These are phyloP conservation scores for Arthrobotrys pseudoclavata DNA, from an alignment of 2,329 filamentous ascomycete genomes.

Conservation along the genomic window DNA sequence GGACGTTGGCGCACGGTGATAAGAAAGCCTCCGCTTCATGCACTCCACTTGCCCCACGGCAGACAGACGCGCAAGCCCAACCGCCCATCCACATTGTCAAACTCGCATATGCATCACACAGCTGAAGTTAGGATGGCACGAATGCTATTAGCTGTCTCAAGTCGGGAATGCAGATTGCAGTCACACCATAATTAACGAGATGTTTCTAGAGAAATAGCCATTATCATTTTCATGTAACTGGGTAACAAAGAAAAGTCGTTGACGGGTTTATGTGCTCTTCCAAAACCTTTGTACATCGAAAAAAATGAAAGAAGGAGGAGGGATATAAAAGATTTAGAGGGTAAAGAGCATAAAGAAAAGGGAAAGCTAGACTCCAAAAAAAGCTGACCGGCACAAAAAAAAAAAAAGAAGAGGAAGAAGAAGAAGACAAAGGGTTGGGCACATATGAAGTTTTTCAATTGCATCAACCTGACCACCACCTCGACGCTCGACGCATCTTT, in stretches of 20 bases:
- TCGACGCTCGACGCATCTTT: constrained; percentile 34
- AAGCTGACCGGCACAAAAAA: constrained; percentile 39
- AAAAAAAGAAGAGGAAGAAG: constrained; percentile 1
- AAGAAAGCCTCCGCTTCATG: constrained; percentile 39
- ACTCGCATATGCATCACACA: constrained; percentile 15
- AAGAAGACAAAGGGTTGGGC: constrained; percentile 27
- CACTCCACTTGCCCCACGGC: constrained; percentile 21
- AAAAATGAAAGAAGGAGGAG: constrained; percentile 12
- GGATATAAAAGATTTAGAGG: constrained; percentile 21
- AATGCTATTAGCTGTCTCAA: not conserved
- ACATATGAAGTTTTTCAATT: constrained; percentile 28
- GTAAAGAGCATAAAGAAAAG: constrained; percentile 21
- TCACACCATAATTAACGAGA: not conserved
- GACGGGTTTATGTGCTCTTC: constrained; percentile 28
- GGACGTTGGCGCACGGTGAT: constrained; percentile 29
- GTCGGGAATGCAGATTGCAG: not conserved
- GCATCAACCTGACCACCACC: constrained; percentile 22
- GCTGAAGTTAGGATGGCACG: constrained; percentile 14
- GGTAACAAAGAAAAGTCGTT: constrained; percentile 29
- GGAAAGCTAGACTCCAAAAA: constrained; percentile 50
- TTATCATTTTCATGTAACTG: constrained; percentile 21
- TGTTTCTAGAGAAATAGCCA: constrained; percentile 4
- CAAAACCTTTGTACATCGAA: constrained; percentile 39
- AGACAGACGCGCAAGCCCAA: constrained; percentile 22
- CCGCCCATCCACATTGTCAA: constrained; percentile 24